These are phyloP conservation scores for Metschnikowia amazonensis DNA, from an alignment of 805 yeast genomes.

Conservation along the genomic window DNA sequence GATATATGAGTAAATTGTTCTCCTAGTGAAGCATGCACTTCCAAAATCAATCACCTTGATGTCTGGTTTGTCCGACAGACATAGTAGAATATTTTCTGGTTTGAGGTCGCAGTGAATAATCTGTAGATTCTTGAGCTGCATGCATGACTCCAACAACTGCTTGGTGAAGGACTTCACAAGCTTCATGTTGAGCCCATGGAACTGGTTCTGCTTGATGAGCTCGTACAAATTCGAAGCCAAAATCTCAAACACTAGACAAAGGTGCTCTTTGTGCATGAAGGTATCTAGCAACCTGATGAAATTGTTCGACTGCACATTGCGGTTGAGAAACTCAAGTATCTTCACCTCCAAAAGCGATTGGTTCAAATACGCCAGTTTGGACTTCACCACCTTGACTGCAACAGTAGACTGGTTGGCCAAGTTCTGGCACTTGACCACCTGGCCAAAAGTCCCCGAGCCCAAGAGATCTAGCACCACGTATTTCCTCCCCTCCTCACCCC, in stretches of 20 bases:
- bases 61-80: slow-evolving; percentile 76
- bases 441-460: slow-evolving; percentile 98
- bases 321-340: slow-evolving; percentile 75
- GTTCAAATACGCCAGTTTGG: slow-evolving; percentile 84
- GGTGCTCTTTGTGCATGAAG: slow-evolving; percentile 86
- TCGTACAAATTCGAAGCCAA: slow-evolving; percentile 87
- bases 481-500: slow-evolving; percentile 77
- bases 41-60: slow-evolving; percentile 96
- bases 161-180: slow-evolving; percentile 72
- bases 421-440: slow-evolving; percentile 91
- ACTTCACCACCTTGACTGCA: slow-evolving; percentile 92
- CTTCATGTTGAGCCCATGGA: slow-evolving; percentile 80
- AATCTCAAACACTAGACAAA: slow-evolving; percentile 89
- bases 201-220: slow-evolving; percentile 86
- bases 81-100: slow-evolving; percentile 88
- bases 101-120: slow-evolving; percentile 95
- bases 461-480: slow-evolving; percentile 85
- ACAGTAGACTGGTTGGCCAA: slow-evolving; percentile 77
- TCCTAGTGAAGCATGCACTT: slow-evolving; percentile 88
- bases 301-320: slow-evolving; percentile 63
- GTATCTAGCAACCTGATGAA: slow-evolving; percentile 79
- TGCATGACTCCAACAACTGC: slow-evolving; percentile 78
- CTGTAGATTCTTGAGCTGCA: slow-evolving; percentile 74
- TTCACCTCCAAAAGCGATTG: slow-evolving; percentile 90
- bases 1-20: slow-evolving; percentile 84